Evolutionary conservation across 805 yeast genomes (phyloP).

Genomic region (Metschnikowia peoriensis): DNA sequence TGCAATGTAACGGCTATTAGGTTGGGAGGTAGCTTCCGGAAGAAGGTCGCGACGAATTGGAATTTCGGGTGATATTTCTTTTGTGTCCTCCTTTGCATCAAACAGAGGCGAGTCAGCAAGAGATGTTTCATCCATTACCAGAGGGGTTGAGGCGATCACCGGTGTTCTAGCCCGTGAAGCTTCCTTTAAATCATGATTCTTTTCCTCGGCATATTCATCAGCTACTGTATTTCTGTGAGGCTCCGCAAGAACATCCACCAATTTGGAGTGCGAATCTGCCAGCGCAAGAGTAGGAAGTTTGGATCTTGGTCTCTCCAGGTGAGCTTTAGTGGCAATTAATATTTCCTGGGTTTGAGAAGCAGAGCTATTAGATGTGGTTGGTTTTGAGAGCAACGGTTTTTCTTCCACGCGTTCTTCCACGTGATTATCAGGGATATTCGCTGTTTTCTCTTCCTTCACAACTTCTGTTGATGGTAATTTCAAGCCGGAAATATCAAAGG

Average conservation of each 20-base stretch:
- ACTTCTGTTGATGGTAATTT: constrained; percentile 15
- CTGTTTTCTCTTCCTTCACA: too few species aligned
- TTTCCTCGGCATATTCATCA: not conserved
- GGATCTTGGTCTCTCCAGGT: not conserved
- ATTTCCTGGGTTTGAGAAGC: not conserved
- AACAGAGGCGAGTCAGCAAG: not conserved
- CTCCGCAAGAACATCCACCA: not conserved
- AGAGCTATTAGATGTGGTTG: not conserved
- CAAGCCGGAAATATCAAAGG: constrained; percentile 47
- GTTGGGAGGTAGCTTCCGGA: not conserved
- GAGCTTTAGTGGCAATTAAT: not conserved
- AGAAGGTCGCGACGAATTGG: constrained; percentile 16
- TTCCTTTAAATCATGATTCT: not conserved
- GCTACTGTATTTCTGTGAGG: not conserved
- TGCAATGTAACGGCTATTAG: constrained; percentile 13
- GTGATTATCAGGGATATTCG: too few species aligned
- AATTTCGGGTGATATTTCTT: constrained; percentile 10
- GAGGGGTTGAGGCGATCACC: not conserved
- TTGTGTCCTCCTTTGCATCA: not conserved
- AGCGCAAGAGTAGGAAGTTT: not conserved
- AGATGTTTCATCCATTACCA: not conserved
- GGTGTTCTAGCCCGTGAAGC: not conserved
- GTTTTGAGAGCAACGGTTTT: not conserved
- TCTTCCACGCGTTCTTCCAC: too few species aligned
- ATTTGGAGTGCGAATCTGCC: not conserved